Conservation (phyloP, 176 grass and related monocot genomes). For the Juncus effusus region DNA sequence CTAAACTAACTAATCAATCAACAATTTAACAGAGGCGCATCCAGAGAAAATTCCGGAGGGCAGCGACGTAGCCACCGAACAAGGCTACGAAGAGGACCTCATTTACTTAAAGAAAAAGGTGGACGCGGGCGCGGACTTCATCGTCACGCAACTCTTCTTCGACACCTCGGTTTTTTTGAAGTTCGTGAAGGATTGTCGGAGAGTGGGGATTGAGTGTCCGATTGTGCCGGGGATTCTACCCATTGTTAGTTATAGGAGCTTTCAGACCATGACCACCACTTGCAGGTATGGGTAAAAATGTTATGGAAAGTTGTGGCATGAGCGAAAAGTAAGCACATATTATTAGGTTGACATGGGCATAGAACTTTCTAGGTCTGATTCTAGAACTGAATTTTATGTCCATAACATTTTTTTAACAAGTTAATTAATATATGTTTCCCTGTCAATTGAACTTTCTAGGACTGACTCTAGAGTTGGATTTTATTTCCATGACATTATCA, state of each 20-base stretch:
- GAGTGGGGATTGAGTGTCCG: slow-evolving; percentile 28
- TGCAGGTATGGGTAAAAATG: slow-evolving; percentile 19
- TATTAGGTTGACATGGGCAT: too few relatives aligned
- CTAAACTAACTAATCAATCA: neutral
- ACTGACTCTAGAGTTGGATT: neutral
- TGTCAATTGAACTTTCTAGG: too few relatives aligned
- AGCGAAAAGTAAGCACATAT: too few relatives aligned
- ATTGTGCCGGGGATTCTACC: slow-evolving; percentile 33
- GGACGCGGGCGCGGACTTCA: slow-evolving; percentile 32
- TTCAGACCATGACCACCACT: slow-evolving; percentile 32
- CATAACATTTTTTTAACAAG: too few relatives aligned
- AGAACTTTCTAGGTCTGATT: too few relatives aligned
- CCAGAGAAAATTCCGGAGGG: slow-evolving; percentile 31
- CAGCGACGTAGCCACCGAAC: slow-evolving; percentile 26
- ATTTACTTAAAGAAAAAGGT: slow-evolving; percentile 34
- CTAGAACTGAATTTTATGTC: too few relatives aligned
- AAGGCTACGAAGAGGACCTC: slow-evolving; percentile 34
- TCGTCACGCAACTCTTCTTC: slow-evolving; percentile 34
- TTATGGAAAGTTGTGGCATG: too few relatives aligned
- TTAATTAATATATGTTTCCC: too few relatives aligned
- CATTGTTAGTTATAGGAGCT: slow-evolving; percentile 32
- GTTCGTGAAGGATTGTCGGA: slow-evolving; percentile 28
- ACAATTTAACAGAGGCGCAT: slow-evolving; percentile 28
- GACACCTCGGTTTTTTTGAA: slow-evolving; percentile 27
- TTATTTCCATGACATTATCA: neutral